Conservation (phyloP, 1,284 basidiomycete species). For the Cutaneotrichosporon dermatis region DNA sequence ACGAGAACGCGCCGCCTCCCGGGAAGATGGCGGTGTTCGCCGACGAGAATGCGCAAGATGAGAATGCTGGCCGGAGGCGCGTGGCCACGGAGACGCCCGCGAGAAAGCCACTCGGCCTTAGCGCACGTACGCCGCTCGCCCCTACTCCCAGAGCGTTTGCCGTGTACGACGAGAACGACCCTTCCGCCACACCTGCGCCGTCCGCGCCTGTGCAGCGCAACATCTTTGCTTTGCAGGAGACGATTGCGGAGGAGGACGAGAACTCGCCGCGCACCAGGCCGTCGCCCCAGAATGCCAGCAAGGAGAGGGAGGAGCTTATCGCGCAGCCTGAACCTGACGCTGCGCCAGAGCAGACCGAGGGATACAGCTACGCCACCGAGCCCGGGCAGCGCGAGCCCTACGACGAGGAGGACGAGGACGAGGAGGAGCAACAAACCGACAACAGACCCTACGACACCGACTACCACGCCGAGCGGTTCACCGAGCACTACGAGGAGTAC, state of each 20-base stretch:
- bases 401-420: not conserved
- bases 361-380: slow-evolving; percentile 11
- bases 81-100: slow-evolving; percentile 38
- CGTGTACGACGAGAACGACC: slow-evolving; percentile 32
- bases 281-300: too few relatives aligned
- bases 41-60: slow-evolving; percentile 26
- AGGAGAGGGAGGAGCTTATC: too few relatives aligned
- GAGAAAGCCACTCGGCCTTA: slow-evolving; percentile 24
- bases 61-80: slow-evolving; percentile 9
- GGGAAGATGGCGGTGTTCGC: slow-evolving; percentile 15
- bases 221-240: slow-evolving; percentile 12
- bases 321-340: too few relatives aligned
- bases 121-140: slow-evolving; percentile 24
- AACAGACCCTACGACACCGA: not conserved
- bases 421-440: too few relatives aligned
- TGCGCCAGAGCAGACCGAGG: not conserved
- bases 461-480: not conserved
- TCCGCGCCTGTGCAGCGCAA: slow-evolving; percentile 9
- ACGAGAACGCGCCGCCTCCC: not conserved
- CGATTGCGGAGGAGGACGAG: slow-evolving; percentile 17
- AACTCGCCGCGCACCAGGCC: not conserved
- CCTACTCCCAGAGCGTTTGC: slow-evolving; percentile 26
- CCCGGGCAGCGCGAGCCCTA: slow-evolving; percentile 2
- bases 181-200: slow-evolving; percentile 18
- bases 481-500: slow-evolving; percentile 17